Base-by-base conservation (phyloP, 768 basidiomycete genomes). In the Leccinellum rugosiceps region DNA sequence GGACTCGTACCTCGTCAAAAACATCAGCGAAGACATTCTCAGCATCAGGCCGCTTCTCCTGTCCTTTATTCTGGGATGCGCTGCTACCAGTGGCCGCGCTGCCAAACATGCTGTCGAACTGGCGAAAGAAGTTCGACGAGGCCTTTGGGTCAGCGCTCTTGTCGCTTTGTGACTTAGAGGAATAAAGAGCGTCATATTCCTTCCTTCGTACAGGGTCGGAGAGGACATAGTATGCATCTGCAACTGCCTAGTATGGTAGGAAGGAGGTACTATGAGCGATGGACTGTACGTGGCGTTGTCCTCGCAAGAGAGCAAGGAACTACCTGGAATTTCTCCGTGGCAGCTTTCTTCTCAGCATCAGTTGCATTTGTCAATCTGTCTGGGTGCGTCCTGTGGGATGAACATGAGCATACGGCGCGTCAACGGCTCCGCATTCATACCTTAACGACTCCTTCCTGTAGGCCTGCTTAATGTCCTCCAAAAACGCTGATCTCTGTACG, bases 211-310 rank as follows among this genome's bases (percentile, higher is more conserved):
- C 78, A 4, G 85, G 73, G 72, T 97, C 92, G 3, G 91, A 93
- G 35, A 98, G 83, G 26, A 95, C 90, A 69, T 92, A 97, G 75
- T 96, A 96, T 17, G 94, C 94, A 72, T 97, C 94, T 53, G 94
- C 93, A 60, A 97, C 86, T 8, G 88, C 85, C 88, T 67, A 26
- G 13, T 8, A 28, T n/a, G 26, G 48, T 49, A 23, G 19, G 34
- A 47, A 31, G 32, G 52, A 35, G 14, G 30, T 30, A 9, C 28
- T 13, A 43, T 50, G 34, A 50, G 58, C 41, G 19, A 21, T 28
- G 2, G 23, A 38, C 26, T 32, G 52, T n/a, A n/a, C n/a, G n/a
- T 23, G 44, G 21, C 15, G 15, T 13, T 17, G 5, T 41, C 43
- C 43, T 25, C 50, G 15, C 19, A 30, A 10, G 47, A 46, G 9